Conservation (phyloP, 202 grass and related monocot species). For the Brachypodium distachyon region DNA sequence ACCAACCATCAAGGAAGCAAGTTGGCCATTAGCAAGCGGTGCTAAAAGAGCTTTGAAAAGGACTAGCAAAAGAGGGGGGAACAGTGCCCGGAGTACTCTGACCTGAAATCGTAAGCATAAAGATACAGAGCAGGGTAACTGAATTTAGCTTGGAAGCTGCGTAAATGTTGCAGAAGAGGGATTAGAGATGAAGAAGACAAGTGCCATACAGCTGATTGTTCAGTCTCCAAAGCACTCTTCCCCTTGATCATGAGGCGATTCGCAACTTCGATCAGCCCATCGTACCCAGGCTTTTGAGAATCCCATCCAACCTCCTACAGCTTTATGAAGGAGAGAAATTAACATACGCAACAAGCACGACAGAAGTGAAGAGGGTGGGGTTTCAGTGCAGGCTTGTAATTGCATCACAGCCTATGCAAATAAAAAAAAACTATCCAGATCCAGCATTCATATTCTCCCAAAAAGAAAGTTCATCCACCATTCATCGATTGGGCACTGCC, state of each 20-base stretch:
- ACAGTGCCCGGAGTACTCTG: constrained; percentile 60
- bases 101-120: constrained; percentile 31
- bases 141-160: not conserved
- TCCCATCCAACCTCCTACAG: constrained; percentile 94
- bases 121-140: not conserved
- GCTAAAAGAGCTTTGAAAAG: constrained; percentile 80
- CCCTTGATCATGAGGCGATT: constrained; percentile 67
- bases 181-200: not conserved
- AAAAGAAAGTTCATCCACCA: not conserved
- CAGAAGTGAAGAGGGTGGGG: not conserved
- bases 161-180: not conserved
- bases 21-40: constrained; percentile 58
- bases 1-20: constrained; percentile 76
- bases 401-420: not conserved
- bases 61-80: constrained; percentile 64
- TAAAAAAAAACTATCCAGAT: not conserved
- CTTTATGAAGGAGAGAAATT: constrained; percentile 33
- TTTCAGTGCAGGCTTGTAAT: not conserved
- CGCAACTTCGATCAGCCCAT: constrained; percentile 73
- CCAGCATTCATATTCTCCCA: too few species aligned
- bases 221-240: constrained; percentile 55
- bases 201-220: constrained; percentile 64
- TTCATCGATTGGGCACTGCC: not conserved
- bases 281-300: constrained; percentile 69
- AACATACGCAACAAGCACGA: not conserved